phyloP scores from a whole-genome alignment of 2,329 filamentous ascomycete genomes.

The Fusarium lateritium region DNA sequence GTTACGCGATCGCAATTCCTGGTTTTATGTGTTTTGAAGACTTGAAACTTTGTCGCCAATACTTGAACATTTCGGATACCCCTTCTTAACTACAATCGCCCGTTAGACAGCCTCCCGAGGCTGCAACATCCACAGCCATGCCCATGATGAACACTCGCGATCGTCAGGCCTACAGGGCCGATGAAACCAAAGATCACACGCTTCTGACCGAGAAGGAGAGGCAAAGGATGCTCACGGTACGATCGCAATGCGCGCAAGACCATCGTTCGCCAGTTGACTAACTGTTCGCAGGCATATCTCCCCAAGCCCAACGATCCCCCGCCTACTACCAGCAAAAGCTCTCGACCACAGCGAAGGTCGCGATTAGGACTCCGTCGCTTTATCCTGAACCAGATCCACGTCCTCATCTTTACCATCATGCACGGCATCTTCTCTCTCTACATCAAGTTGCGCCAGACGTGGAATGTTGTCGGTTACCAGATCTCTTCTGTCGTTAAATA shows the following conservation, averaged over 20 bases:
- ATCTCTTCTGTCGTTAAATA: constrained; percentile 89
- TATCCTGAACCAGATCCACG: constrained; percentile 73
- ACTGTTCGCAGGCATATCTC: constrained; percentile 53
- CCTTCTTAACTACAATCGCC: constrained; percentile 1
- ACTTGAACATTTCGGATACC: not conserved
- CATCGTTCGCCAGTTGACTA: not conserved
- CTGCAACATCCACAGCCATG: constrained; percentile 52
- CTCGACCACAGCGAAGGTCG: constrained; percentile 53
- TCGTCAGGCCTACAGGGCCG: constrained; percentile 58
- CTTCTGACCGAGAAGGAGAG: constrained; percentile 56
- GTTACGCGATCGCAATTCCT: constrained; percentile 24
- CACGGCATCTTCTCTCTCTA: constrained; percentile 91
- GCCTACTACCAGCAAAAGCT: constrained; percentile 31
- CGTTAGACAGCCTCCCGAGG: constrained; percentile 48
- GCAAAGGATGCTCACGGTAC: constrained; percentile 56
- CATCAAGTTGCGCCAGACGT: constrained; percentile 84
- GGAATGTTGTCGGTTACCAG: constrained; percentile 83
- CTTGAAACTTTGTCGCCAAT: not conserved
- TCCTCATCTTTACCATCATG: constrained; percentile 77
- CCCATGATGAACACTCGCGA: constrained; percentile 54
- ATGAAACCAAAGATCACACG: constrained; percentile 54
- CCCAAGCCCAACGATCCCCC: constrained; percentile 55
- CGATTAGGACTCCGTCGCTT: constrained; percentile 73
- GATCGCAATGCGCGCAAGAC: constrained; percentile 12
- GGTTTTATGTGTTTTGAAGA: constrained; percentile 6